Percentiles rank a stretch among this genome's conserved stretches.
Evolutionary conservation across 257 asterid species (phyloP).

Genomic region (Osmanthus fragrans): DNA sequence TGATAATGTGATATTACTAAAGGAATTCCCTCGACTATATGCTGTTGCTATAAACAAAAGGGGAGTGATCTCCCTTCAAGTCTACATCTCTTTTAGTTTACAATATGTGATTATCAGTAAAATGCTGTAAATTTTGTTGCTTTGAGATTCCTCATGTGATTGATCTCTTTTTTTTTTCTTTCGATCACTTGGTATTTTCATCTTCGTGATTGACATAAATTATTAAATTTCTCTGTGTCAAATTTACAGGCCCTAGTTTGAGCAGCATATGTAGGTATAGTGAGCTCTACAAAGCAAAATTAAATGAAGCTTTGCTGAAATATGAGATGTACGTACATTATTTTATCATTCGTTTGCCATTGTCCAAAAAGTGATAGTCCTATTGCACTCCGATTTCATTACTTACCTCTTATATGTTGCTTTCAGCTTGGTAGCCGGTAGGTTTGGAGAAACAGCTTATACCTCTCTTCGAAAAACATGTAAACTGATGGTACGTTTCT

Average conservation of each 20-base stretch:
- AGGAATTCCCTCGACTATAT: not conserved
- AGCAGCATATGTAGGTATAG: constrained; percentile 61
- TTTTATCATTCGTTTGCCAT: not conserved
- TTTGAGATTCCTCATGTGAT: not conserved
- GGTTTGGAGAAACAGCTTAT: constrained; percentile 85
- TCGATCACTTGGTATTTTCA: not conserved
- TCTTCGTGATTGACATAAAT: not conserved
- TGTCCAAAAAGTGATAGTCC: not conserved
- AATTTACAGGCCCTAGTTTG: constrained; percentile 44
- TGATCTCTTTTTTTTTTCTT: not conserved
- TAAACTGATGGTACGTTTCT: not conserved
- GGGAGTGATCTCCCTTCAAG: not conserved
- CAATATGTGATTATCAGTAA: too few species aligned
- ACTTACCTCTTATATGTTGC: not conserved
- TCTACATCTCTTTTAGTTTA: not conserved
- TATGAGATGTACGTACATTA: constrained; percentile 61
- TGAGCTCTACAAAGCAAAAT: constrained; percentile 69
- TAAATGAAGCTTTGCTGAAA: constrained; percentile 70
- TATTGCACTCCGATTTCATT: not conserved
- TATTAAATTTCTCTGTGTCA: not conserved
- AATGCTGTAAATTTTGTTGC: not conserved
- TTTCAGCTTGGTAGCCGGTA: constrained; percentile 77
- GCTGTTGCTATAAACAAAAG: not conserved
- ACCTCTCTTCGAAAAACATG: constrained; percentile 45
- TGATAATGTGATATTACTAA: not conserved